Conservation (phyloP, 805 yeast genomes). For the Debaryomyces prosopidis region DNA sequence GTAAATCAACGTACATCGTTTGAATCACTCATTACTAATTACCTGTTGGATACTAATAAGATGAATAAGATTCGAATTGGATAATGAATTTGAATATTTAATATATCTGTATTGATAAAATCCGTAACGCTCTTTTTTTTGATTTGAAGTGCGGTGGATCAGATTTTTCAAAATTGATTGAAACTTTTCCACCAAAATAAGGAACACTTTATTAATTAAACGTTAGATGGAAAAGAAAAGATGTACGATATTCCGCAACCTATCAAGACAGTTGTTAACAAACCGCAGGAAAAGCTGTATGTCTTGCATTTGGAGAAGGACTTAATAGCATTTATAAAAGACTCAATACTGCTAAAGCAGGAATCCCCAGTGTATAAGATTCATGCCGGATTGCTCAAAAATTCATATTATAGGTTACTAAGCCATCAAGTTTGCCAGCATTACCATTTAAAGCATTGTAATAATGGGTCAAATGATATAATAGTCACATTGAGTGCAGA, state of each 20-base stretch:
- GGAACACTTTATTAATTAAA: not conserved
- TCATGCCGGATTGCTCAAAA: slow-evolving; percentile 44
- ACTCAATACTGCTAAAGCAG: slow-evolving; percentile 32
- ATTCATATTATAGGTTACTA: slow-evolving; percentile 66
- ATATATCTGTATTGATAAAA: too few relatives aligned
- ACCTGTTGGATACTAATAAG: not conserved
- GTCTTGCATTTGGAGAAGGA: slow-evolving; percentile 22
- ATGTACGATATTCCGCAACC: slow-evolving; percentile 14
- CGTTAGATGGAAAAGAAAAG: not conserved
- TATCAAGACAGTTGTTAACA: slow-evolving; percentile 17
- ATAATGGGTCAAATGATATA: slow-evolving; percentile 21
- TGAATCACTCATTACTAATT: slow-evolving; percentile 11
- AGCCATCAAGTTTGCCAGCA: slow-evolving; percentile 73
- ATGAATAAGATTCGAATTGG: not conserved
- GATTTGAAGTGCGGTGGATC: not conserved
- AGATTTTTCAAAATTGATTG: not conserved
- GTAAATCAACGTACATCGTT: slow-evolving; percentile 18
- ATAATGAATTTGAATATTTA: too few relatives aligned
- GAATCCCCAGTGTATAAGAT: slow-evolving; percentile 11
- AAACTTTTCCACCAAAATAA: not conserved
- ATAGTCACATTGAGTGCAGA: slow-evolving; percentile 16
- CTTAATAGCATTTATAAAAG: slow-evolving; percentile 17
- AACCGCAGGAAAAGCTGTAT: slow-evolving; percentile 21
- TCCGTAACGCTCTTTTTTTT: not conserved
- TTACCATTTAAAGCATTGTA: slow-evolving; percentile 56